Conservation (phyloP, 441 rosid species). For the Manihot esculenta region DNA sequence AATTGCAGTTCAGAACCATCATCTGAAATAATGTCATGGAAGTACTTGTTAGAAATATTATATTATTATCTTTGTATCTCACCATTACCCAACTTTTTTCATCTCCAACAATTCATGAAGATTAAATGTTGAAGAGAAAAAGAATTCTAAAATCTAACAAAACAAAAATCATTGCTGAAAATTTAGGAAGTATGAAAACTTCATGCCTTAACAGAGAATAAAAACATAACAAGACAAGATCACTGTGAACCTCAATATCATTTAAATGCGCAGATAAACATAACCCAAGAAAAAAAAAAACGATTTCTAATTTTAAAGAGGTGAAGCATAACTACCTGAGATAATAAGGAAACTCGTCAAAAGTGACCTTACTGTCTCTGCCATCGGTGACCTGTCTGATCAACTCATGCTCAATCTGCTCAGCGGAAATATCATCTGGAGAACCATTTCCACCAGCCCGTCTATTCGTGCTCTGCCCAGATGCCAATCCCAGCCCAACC, state of each 20-base stretch:
- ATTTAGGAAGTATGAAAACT: too few relatives aligned
- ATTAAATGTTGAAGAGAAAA: neutral
- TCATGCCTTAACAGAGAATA: neutral
- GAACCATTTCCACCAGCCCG: constrained; percentile 46
- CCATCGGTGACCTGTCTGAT: constrained; percentile 66
- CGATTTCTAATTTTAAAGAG: neutral
- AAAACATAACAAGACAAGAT: constrained; percentile 12
- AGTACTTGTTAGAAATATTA: neutral
- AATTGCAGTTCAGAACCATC: neutral
- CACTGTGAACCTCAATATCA: constrained; percentile 20
- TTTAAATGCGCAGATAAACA: constrained; percentile 24
- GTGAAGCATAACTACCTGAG: constrained; percentile 44
- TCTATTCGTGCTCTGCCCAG: constrained; percentile 64
- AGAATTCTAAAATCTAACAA: neutral
- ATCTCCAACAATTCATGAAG: neutral
- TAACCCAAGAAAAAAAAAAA: constrained; percentile 3
- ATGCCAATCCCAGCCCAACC: constrained; percentile 79
- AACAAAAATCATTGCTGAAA: neutral
- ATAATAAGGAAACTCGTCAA: constrained; percentile 79
- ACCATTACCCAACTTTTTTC: neutral
- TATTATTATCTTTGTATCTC: neutral
- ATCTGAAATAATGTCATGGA: neutral
- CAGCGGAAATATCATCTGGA: constrained; percentile 45
- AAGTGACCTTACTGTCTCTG: constrained; percentile 50
- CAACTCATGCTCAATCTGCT: constrained; percentile 76